These are phyloP conservation scores for Galerina marginata DNA, from an alignment of 768 basidiomycete species.

Conservation along the genomic window DNA sequence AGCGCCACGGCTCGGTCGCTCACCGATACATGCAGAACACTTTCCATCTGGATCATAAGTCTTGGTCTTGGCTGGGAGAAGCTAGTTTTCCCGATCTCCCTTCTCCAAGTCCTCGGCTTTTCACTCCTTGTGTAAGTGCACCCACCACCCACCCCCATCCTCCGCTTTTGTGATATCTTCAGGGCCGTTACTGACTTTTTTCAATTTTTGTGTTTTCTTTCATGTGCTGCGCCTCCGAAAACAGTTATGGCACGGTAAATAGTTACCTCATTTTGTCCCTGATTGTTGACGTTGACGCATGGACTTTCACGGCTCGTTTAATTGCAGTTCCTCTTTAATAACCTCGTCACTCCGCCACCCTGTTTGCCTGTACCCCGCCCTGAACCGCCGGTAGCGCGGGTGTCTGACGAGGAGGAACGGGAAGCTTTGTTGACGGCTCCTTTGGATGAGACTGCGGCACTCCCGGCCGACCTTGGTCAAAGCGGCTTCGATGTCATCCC, in stretches of 20 bases:
- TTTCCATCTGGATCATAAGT: slow-evolving; percentile 95
- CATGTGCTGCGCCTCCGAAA: slow-evolving; percentile 8
- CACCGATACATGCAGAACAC: slow-evolving; percentile 93
- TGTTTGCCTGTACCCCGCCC: slow-evolving; percentile 59
- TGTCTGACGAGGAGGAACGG: slow-evolving; percentile 67
- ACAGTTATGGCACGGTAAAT: slow-evolving; percentile 84
- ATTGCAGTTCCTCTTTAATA: slow-evolving; percentile 86
- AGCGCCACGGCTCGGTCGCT: slow-evolving; percentile 91
- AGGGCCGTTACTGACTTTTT: slow-evolving; percentile 11
- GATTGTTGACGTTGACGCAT: slow-evolving; percentile 12
- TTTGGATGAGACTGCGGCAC: slow-evolving; percentile 76
- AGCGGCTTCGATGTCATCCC: slow-evolving; percentile 86
- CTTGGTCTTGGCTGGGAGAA: slow-evolving; percentile 90
- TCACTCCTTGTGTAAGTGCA: slow-evolving; percentile 82
- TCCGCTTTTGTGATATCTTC: slow-evolving; percentile 3
- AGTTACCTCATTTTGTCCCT: slow-evolving; percentile 9
- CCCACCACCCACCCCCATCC: background rate
- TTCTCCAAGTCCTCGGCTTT: slow-evolving; percentile 87
- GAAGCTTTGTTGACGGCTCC: slow-evolving; percentile 48
- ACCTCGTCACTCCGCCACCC: slow-evolving; percentile 69
- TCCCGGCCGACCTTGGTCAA: slow-evolving; percentile 83
- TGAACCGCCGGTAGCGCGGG: slow-evolving; percentile 31
- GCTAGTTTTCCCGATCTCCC: slow-evolving; percentile 78
- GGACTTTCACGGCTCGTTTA: slow-evolving; percentile 11
- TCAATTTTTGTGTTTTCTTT: slow-evolving; percentile 8